Evolutionary conservation across 2,329 filamentous ascomycete genomes (phyloP).

Genomic region (Purpureocillium lavendulum): DNA sequence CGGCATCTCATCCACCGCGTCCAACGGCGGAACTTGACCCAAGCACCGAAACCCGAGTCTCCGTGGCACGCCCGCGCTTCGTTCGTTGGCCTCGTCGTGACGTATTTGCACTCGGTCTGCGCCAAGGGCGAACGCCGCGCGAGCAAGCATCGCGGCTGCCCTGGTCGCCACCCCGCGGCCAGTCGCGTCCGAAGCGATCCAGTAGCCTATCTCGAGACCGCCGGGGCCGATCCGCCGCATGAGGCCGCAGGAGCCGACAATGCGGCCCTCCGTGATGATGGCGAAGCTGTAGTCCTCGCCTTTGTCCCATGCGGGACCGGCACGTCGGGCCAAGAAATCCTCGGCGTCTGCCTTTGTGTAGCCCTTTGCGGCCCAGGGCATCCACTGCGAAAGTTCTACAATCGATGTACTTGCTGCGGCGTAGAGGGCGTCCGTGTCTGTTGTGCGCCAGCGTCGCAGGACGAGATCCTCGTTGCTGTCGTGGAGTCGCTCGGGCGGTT

Average conservation of each 20-base stretch:
- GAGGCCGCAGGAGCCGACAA: conserved; percentile 9
- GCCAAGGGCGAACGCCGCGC: conserved; percentile 8
- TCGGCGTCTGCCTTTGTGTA: conserved; percentile 7
- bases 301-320: conserved; percentile 4
- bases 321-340: conserved; percentile 3
- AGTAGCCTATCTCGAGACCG: conserved; percentile 11
- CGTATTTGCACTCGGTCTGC: conserved; percentile 8
- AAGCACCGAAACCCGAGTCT: conserved; percentile 6
- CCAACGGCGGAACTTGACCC: neutral
- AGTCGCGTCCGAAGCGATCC: conserved; percentile 9
- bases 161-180: conserved; percentile 9
- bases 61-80: conserved; percentile 6
- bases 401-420: conserved; percentile 7
- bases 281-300: conserved; percentile 9
- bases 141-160: conserved; percentile 7
- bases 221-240: conserved; percentile 1
- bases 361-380: conserved; percentile 10
- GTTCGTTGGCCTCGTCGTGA: conserved; percentile 7
- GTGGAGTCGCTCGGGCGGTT: conserved; percentile 6
- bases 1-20: too few relatives aligned
- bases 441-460: conserved; percentile 9
- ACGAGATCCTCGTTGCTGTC: conserved; percentile 4
- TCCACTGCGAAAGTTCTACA: conserved; percentile 9
- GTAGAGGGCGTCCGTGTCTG: conserved; percentile 4
- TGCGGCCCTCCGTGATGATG: conserved; percentile 3